Conservation (phyloP, 1,284 basidiomycete genomes). For the Puccinia coronata region DNA sequence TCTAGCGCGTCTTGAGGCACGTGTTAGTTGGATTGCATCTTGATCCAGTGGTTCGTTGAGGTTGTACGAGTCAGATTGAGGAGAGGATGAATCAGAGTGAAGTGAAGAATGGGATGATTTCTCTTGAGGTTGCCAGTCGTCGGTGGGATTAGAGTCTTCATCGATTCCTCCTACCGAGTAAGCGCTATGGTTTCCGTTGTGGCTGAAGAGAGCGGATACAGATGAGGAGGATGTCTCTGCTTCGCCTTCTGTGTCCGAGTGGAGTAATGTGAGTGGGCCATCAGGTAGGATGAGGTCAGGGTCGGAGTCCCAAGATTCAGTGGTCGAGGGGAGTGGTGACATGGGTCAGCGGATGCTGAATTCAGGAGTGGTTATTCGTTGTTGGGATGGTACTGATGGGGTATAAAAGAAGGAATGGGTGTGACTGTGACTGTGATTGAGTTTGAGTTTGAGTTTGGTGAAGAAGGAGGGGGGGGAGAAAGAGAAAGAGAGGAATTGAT, state of each 20-base stretch:
- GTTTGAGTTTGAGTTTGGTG: too few species aligned
- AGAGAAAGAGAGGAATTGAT: neutral
- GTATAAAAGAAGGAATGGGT: too few species aligned
- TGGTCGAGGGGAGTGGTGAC: constrained; percentile 17
- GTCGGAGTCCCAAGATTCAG: constrained; percentile 50
- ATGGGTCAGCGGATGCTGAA: neutral
- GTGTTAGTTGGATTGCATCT: neutral
- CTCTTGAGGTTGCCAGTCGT: constrained; percentile 5
- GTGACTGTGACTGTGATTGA: too few species aligned
- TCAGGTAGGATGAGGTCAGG: constrained; percentile 45
- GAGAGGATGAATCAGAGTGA: neutral
- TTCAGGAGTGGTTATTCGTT: too few species aligned
- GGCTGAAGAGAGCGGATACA: constrained; percentile 35
- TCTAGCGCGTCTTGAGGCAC: neutral
- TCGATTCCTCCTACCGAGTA: constrained; percentile 20
- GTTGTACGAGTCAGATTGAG: neutral
- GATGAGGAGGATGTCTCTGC: constrained; percentile 29
- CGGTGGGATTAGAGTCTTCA: neutral
- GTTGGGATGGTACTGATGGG: too few species aligned
- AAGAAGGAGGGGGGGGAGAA: neutral
- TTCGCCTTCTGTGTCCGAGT: constrained; percentile 47
- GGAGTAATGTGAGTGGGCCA: constrained; percentile 39
- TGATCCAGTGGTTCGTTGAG: neutral
- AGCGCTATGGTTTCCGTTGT: constrained; percentile 4
- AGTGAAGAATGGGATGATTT: neutral